Evolutionary conservation across 805 yeast genomes (phyloP).

Genomic region (Lipomyces anomalus): DNA sequence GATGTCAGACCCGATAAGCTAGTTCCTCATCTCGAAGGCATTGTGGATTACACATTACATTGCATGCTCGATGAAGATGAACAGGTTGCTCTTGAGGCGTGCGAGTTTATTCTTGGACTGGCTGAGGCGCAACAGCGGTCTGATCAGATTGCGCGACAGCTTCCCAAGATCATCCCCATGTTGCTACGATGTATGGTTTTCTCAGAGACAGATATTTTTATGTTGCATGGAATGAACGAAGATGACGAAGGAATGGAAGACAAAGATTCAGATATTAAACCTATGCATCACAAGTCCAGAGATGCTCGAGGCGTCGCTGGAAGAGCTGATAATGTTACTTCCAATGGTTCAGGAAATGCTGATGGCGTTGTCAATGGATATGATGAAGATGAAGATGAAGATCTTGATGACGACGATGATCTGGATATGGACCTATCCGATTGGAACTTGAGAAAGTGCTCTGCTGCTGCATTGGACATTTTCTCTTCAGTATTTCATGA

Average conservation of each 20-base stretch:
- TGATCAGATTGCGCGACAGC: slow-evolving; percentile 47
- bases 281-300: slow-evolving; percentile 67
- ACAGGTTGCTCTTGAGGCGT: slow-evolving; percentile 81
- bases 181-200: slow-evolving; percentile 79
- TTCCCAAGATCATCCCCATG: slow-evolving; percentile 66
- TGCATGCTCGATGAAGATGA: slow-evolving; percentile 61
- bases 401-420: slow-evolving; percentile 68
- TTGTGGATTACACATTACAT: slow-evolving; percentile 75
- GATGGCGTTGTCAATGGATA: slow-evolving; percentile 18
- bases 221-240: slow-evolving; percentile 59
- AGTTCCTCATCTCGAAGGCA: slow-evolving; percentile 76
- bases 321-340: slow-evolving; percentile 4
- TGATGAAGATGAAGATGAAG: slow-evolving; percentile 51
- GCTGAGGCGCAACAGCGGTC: slow-evolving; percentile 55
- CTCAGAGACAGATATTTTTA: slow-evolving; percentile 69
- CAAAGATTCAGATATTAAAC: slow-evolving; percentile 80
- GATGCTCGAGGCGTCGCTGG: too few relatives aligned
- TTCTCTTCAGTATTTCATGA: slow-evolving; percentile 64
- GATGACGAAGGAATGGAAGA: slow-evolving; percentile 78
- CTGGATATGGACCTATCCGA: slow-evolving; percentile 61
- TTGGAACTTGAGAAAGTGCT: slow-evolving; percentile 90
- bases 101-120: slow-evolving; percentile 79
- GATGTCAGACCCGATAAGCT: slow-evolving; percentile 78
- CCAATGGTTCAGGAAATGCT: slow-evolving; percentile 20
- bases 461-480: slow-evolving; percentile 88